These are phyloP conservation scores for Trichoderma guizhouense DNA, from an alignment of 2,329 filamentous ascomycete genomes.

Conservation along the genomic window DNA sequence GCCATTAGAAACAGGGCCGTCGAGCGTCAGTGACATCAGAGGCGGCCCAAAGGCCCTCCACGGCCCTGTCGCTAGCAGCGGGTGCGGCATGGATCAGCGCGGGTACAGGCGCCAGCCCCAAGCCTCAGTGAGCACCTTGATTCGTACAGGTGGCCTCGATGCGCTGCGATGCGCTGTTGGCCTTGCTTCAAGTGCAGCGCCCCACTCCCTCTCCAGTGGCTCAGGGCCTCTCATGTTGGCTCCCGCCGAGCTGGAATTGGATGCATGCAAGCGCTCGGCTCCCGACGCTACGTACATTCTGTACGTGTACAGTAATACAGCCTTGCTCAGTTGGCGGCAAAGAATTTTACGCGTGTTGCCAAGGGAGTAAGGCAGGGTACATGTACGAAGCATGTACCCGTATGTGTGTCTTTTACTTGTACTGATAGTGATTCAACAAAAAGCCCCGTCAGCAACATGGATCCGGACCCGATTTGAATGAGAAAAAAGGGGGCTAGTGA, in stretches of 20 bases:
- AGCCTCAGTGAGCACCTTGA: conserved; percentile 7
- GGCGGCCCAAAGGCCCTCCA: conserved; percentile 1
- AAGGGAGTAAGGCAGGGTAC: background rate
- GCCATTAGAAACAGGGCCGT: background rate
- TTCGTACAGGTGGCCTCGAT: background rate
- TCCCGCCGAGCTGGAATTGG: background rate
- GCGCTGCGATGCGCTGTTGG: background rate
- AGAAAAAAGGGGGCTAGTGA: background rate
- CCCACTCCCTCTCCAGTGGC: conserved; percentile 8
- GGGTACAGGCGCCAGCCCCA: conserved; percentile 10
- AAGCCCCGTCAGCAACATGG: background rate
- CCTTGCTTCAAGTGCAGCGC: conserved; percentile 3
- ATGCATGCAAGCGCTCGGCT: background rate
- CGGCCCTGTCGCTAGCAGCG: background rate
- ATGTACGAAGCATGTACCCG: background rate
- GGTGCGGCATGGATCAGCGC: conserved; percentile 18
- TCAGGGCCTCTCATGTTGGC: background rate
- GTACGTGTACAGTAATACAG: background rate
- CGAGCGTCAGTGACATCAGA: conserved; percentile 18
- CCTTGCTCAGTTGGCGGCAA: background rate
- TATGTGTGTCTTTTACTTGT: background rate
- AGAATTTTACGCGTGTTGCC: background rate
- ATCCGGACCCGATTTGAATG: background rate
- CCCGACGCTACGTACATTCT: background rate
- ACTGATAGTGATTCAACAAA: background rate